These are phyloP conservation scores for Drosera capensis DNA, from an alignment of 148 eudicot species.

Conservation along the genomic window DNA sequence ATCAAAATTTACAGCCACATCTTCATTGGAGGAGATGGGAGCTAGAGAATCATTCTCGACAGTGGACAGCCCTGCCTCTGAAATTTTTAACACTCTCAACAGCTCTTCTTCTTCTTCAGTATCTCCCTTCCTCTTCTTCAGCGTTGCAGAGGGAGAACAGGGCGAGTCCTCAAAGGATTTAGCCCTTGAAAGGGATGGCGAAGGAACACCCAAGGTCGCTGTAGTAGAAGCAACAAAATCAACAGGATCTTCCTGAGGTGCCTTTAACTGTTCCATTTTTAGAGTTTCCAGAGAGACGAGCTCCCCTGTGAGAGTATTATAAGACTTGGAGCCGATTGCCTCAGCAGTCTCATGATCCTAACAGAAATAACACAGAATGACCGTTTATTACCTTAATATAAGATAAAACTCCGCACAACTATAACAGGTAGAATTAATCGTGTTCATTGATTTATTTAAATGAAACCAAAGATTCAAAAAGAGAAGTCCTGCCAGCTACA, in stretches of 20 bases:
- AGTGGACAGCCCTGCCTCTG: constrained; percentile 24
- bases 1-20: constrained; percentile 10
- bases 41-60: constrained; percentile 7
- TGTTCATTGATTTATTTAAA: no score
- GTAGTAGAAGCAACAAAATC: constrained; percentile 97
- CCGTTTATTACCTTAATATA: not conserved
- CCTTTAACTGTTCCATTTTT: constrained; percentile 23
- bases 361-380: constrained; percentile 9
- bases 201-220: constrained; percentile 87
- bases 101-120: constrained; percentile 67
- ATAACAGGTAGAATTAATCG: no score
- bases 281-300: constrained; percentile 75
- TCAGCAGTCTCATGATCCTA: constrained; percentile 66
- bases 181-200: constrained; percentile 59
- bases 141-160: constrained; percentile 15
- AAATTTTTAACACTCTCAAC: constrained; percentile 37
- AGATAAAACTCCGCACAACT: no score
- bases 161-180: constrained; percentile 61
- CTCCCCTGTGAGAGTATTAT: constrained; percentile 78
- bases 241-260: constrained; percentile 52
- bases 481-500: no score
- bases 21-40: constrained; percentile 7
- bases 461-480: no score
- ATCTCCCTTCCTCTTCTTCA: constrained; percentile 46
- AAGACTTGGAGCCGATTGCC: constrained; percentile 75